Base-by-base conservation (phyloP, 257 asterid species). In the Primulina huaijiensis region DNA sequence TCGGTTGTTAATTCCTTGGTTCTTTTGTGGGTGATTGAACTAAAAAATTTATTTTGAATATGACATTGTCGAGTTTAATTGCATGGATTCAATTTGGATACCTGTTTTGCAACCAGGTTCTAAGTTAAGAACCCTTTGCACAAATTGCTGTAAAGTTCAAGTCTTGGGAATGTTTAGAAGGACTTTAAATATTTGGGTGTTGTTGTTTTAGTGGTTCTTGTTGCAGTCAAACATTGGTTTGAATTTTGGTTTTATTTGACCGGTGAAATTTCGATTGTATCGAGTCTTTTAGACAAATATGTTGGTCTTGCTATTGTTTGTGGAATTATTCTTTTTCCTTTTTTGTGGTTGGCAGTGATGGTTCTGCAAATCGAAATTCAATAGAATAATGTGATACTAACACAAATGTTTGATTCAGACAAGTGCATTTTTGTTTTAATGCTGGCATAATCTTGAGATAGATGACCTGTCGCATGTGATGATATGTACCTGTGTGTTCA, bases 381-480 rank as follows among this genome's bases (percentile, higher is more conserved):
- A 56, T 19, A 25, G 64, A 61, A 10, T 40, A 9, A 27, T 19
- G 50, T 23, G 29, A n/a, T 71, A 27, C 40, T 43, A 61, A 61
- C 62, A 12, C 8, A 38, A 50, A 23, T 35, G n/a, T 65, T 50
- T 16, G 21, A 25, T 20, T 27, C 4, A 9, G 7, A 33, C 52
- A 8, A 56, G 9, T 20, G 9, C 25, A 52, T 35, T 53, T 8
- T 30, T 37, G 46, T 37, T 60, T 35, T 12, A 14, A n/a, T 56
- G 68, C 81, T 68, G 62, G 55, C 40, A 64, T 57, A n/a, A 27
- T 53, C 60, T 65, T 64, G 31, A 7, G 34, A 37, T 17, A 40
- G 65, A 46, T 17, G 19, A 64, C 5, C 60, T 38, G 20, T 68
- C 0, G 40, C 34, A 19, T 65, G 53, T 37, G 56, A n/a, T 38